Evolutionary conservation across 2,329 filamentous ascomycete genomes (phyloP).

Genomic region (Tolypocladium nubicola): DNA sequence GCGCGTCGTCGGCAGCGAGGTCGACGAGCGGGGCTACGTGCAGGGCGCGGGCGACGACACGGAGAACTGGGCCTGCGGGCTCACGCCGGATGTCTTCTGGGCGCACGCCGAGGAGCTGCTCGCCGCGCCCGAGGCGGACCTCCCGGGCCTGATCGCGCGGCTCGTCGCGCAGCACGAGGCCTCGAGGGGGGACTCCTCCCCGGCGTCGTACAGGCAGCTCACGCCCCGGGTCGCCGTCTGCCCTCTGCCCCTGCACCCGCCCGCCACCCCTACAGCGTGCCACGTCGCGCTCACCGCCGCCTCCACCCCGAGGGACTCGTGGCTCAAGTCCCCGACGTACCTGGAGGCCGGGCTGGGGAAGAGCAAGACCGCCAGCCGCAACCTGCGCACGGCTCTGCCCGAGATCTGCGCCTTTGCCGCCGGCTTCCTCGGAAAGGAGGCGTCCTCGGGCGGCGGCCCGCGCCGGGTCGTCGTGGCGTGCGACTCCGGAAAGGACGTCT

Average conservation of each 20-base stretch:
- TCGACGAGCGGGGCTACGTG: slow-evolving; percentile 59
- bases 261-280: slow-evolving; percentile 15
- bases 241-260: slow-evolving; percentile 15
- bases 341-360: slow-evolving; percentile 54
- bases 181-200: background rate
- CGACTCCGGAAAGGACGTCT: slow-evolving; percentile 68
- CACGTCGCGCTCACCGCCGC: slow-evolving; percentile 32
- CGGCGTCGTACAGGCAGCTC: slow-evolving; percentile 14
- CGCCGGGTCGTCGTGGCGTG: slow-evolving; percentile 51
- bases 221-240: slow-evolving; percentile 26
- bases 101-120: slow-evolving; percentile 50
- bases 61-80: slow-evolving; percentile 79
- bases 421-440: slow-evolving; percentile 18
- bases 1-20: slow-evolving; percentile 61
- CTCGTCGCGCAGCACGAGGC: slow-evolving; percentile 25
- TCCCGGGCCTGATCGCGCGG: slow-evolving; percentile 36
- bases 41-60: slow-evolving; percentile 93
- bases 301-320: slow-evolving; percentile 31
- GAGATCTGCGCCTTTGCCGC: slow-evolving; percentile 48
- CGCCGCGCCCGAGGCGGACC: slow-evolving; percentile 52
- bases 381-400: slow-evolving; percentile 61
- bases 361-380: slow-evolving; percentile 72
- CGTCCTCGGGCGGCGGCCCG: background rate
- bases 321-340: slow-evolving; percentile 27
- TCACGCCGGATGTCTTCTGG: slow-evolving; percentile 79